These are phyloP conservation scores for Penicillium manginii DNA, from an alignment of 495 filamentous ascomycete genomes.

Conservation along the genomic window DNA sequence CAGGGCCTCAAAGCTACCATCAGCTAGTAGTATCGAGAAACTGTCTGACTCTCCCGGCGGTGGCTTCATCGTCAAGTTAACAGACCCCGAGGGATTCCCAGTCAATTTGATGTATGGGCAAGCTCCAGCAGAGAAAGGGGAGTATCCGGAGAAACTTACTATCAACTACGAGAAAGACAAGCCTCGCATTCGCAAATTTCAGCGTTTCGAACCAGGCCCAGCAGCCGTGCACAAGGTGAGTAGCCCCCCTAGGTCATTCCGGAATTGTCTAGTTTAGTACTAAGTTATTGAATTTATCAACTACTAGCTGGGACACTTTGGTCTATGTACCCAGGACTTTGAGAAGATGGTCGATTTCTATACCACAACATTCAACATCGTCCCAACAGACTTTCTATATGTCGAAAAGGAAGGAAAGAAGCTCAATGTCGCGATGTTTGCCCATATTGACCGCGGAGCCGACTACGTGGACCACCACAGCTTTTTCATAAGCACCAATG, in stretches of 20 bases:
- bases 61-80: slow-evolving; percentile 35
- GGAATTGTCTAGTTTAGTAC: background rate
- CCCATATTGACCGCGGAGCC: slow-evolving; percentile 64
- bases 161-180: slow-evolving; percentile 38
- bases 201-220: slow-evolving; percentile 56
- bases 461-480: slow-evolving; percentile 70
- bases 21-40: slow-evolving; percentile 30
- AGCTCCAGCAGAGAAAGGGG: slow-evolving; percentile 13
- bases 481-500: slow-evolving; percentile 67
- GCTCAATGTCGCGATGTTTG: slow-evolving; percentile 61
- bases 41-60: slow-evolving; percentile 37
- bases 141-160: slow-evolving; percentile 29
- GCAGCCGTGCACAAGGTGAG: slow-evolving; percentile 66
- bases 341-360: slow-evolving; percentile 63
- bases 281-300: background rate
- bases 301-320: slow-evolving; percentile 67
- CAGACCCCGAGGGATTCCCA: slow-evolving; percentile 41
- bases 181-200: slow-evolving; percentile 32
- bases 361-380: slow-evolving; percentile 67
- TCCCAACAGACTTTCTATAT: slow-evolving; percentile 48
- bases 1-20: slow-evolving; percentile 32
- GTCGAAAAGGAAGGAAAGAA: slow-evolving; percentile 25
- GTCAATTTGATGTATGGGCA: slow-evolving; percentile 41
- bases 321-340: slow-evolving; percentile 64
- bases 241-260: background rate